Percentiles rank a stretch among this genome's conserved stretches.
Conservation (phyloP, 148 eudicot genomes). For the Suaeda aralocaspica region DNA sequence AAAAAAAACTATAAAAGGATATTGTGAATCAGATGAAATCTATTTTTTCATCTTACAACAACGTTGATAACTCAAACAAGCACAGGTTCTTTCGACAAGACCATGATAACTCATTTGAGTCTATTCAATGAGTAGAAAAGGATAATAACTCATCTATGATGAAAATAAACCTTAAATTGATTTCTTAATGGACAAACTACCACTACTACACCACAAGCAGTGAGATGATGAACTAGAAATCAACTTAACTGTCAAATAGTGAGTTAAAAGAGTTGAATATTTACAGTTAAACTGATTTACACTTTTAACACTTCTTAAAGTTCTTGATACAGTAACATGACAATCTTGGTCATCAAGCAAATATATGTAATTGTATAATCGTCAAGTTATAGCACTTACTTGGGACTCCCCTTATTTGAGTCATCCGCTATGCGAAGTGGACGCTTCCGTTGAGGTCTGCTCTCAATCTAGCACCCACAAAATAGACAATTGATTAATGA, state of each 20-base stretch:
- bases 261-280: too few relatives aligned
- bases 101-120: too few relatives aligned
- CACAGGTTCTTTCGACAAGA: too few relatives aligned
- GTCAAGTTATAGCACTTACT: conserved; percentile 48
- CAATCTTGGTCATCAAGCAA: not conserved
- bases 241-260: not conserved
- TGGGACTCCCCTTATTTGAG: conserved; percentile 76
- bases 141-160: too few relatives aligned
- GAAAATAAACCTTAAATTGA: too few relatives aligned
- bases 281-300: too few relatives aligned
- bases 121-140: too few relatives aligned
- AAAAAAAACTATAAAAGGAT: too few relatives aligned
- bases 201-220: not conserved
- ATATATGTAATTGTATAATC: conserved; percentile 1
- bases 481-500: not conserved
- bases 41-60: too few relatives aligned
- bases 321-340: not conserved
- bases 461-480: conserved; percentile 57
- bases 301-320: not conserved
- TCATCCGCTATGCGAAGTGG: conserved; percentile 89
- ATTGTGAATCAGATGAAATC: too few relatives aligned
- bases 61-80: too few relatives aligned
- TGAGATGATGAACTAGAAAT: not conserved
- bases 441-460: conserved; percentile 87
- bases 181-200: not conserved